Evolutionary conservation across 2,329 filamentous ascomycete species (phyloP), one percentile per base, ranked within the genome.

Genomic region (Uncinocarpus reesii): DNA sequence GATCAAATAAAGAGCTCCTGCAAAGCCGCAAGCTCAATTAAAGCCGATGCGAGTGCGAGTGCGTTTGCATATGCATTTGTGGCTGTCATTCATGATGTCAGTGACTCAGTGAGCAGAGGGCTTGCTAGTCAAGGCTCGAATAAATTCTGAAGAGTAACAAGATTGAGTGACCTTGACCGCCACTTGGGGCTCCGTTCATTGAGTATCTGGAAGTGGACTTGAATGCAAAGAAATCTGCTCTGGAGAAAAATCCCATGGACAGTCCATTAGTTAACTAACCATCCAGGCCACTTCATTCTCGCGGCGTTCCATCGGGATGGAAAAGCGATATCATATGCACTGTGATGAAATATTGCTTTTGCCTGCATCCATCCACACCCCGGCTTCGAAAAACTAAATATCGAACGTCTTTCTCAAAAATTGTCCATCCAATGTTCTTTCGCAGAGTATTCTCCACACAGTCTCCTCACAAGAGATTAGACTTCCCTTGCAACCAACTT

Each of bases 31-130:
- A 32, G 40, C 23, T 18, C 20, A 23, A 31, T 24, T 43, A 43
- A 34, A 43, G 41, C 29, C 16, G 41, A 34, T 43, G 41, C 29
- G 15, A 43, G 41, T 34, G 41, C 32, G 41, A 23, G 3, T 43
- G 41, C 41, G 32, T 42, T 13, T 32, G 24, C 26, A 23, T 42
- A 13, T 16, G 37, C 21, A 26, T 20, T 15, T 35, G 36, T 24
- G 1, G 8, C 11, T 13, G 20, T 40, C 2, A 8, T 24, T 32
- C 21, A 42, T 31, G 28, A 42, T 42, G 40, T 42, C 24, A 42
- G 15, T 15, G 2, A 20, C 7, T 7, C 5, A 16, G n/a, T n/a
- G n/a, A n/a, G n/a, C n/a, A n/a, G n/a, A n/a, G n/a, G n/a, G n/a
- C n/a, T n/a, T n/a, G n/a, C n/a, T n/a, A n/a, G n/a, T n/a, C n/a